Percentiles rank a stretch among this genome's conserved stretches.
These are phyloP conservation scores for Cercophora samala DNA, from an alignment of 495 filamentous ascomycete genomes.

Conservation along the genomic window DNA sequence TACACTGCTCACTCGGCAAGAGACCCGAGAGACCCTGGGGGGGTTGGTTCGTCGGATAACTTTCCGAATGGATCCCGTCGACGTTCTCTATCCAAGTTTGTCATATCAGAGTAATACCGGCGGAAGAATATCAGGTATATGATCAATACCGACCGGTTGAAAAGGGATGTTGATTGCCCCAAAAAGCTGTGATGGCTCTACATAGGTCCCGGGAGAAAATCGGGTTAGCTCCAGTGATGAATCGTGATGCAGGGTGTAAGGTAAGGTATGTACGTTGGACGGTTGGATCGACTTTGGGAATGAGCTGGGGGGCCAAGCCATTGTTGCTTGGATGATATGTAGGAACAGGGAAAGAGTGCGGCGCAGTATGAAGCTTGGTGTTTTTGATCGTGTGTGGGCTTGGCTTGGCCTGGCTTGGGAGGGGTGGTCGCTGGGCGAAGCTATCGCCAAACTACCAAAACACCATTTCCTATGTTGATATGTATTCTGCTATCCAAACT, in stretches of 20 bases:
- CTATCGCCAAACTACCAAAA: neutral
- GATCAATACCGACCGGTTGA: neutral
- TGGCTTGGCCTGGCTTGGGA: neutral
- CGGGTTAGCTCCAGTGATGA: neutral
- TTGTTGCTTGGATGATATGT: neutral
- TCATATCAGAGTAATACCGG: too few species aligned
- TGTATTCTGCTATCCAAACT: neutral
- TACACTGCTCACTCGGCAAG: neutral
- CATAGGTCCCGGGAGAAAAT: too few species aligned
- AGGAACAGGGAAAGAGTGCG: neutral
- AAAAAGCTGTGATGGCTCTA: too few species aligned
- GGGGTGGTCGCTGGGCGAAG: neutral
- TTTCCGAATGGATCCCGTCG: neutral
- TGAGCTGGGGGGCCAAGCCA: neutral
- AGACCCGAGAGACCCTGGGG: neutral
- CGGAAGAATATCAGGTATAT: neutral
- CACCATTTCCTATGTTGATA: neutral
- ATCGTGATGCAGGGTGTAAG: too few species aligned
- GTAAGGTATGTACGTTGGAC: too few species aligned
- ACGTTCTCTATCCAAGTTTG: too few species aligned
- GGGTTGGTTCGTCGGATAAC: neutral
- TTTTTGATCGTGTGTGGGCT: neutral
- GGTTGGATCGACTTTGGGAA: too few species aligned
- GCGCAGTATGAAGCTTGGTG: neutral
- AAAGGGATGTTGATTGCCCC: neutral